Evolutionary conservation across 257 asterid genomes (phyloP).

Genomic region (Solanum lignicaule): DNA sequence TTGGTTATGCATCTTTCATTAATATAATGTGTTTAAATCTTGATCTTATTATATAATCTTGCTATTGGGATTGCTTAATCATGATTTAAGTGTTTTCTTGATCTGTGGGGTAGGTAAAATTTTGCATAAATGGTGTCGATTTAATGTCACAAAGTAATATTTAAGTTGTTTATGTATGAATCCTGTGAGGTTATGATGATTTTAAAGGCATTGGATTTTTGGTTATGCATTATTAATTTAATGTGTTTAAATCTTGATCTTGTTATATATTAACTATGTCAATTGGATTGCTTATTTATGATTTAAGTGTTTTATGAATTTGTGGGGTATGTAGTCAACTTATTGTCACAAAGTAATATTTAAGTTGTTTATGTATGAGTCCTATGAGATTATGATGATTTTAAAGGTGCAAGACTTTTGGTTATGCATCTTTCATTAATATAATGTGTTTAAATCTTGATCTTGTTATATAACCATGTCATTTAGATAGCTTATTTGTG

Average conservation of each 20-base stretch:
- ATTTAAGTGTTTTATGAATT: too few species aligned
- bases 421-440: not conserved
- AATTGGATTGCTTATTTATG: too few species aligned
- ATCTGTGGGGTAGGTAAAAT: not conserved
- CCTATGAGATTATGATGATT: too few species aligned
- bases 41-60: not conserved
- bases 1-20: not conserved
- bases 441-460: not conserved
- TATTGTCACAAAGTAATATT: not conserved
- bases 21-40: not conserved
- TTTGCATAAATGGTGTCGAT: not conserved
- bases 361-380: too few species aligned
- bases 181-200: too few species aligned
- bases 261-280: too few species aligned
- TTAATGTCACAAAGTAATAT: not conserved
- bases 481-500: too few species aligned
- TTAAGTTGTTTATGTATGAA: too few species aligned
- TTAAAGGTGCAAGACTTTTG: not conserved
- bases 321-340: not conserved
- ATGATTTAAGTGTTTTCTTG: not conserved
- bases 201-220: not conserved
- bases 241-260: not conserved
- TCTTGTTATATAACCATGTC: not conserved
- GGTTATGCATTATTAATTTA: not conserved
- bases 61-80: too few species aligned